Evolutionary conservation across 495 filamentous ascomycete genomes (phyloP).

Genomic region (Penicillium pancosmium): DNA sequence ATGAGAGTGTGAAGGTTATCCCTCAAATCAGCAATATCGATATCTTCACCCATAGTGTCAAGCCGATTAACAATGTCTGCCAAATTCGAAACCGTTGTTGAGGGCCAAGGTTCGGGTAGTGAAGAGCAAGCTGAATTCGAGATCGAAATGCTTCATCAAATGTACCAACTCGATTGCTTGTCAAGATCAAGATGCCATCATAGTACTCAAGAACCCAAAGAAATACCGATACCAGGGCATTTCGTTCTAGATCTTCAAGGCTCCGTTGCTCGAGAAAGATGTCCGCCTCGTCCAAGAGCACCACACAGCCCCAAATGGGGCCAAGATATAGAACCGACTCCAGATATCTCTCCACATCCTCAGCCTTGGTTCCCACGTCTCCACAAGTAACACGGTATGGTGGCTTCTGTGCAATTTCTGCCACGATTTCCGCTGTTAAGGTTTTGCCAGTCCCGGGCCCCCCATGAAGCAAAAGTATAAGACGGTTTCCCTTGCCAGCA

Average conservation of each 20-base stretch:
- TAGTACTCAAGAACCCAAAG: slow-evolving; percentile 66
- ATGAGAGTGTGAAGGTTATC: slow-evolving; percentile 22
- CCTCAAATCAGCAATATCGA: slow-evolving; percentile 15
- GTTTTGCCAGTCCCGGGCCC: slow-evolving; percentile 49
- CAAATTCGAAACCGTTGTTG: slow-evolving; percentile 38
- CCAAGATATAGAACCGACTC: slow-evolving; percentile 42
- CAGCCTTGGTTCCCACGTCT: slow-evolving; percentile 41
- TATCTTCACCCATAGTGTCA: neutral
- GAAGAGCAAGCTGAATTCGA: slow-evolving; percentile 50
- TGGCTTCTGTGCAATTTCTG: slow-evolving; percentile 28
- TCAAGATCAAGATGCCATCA: slow-evolving; percentile 39
- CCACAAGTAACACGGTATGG: too few species aligned
- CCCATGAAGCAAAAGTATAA: slow-evolving; percentile 56
- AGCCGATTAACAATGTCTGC: slow-evolving; percentile 37
- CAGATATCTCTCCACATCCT: slow-evolving; percentile 45
- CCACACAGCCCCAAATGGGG: slow-evolving; percentile 48
- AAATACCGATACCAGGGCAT: too few species aligned
- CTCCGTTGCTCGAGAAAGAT: slow-evolving; percentile 56
- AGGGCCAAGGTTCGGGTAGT: slow-evolving; percentile 30
- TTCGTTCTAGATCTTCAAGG: too few species aligned
- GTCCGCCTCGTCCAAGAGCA: slow-evolving; percentile 61
- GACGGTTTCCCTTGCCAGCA: slow-evolving; percentile 42
- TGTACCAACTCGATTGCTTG: slow-evolving; percentile 46
- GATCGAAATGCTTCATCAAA: slow-evolving; percentile 55
- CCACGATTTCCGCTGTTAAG: slow-evolving; percentile 37